These are phyloP conservation scores for Suillus occidentalis DNA, from an alignment of 768 basidiomycete species.

Conservation along the genomic window DNA sequence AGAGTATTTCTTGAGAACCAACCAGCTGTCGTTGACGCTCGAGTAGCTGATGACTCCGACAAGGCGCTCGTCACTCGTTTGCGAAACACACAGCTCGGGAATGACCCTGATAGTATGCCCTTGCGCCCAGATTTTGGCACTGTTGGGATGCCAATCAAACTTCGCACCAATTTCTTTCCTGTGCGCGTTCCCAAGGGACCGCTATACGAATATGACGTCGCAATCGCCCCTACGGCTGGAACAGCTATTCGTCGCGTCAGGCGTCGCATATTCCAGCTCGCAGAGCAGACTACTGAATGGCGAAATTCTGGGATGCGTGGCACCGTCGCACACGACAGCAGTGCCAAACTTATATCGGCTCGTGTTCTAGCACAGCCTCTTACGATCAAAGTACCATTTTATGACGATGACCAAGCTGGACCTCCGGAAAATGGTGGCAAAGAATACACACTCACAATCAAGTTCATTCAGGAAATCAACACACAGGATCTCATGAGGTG, in stretches of 20 bases:
- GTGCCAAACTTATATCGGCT: conserved; percentile 46
- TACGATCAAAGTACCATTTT: conserved; percentile 38
- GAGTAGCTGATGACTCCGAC: conserved; percentile 45
- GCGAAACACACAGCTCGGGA: conserved; percentile 23
- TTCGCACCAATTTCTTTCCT: conserved; percentile 56
- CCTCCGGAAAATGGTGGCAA: conserved; percentile 33
- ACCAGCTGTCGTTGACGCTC: conserved; percentile 52
- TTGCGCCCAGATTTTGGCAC: conserved; percentile 50
- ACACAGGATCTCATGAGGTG: conserved; percentile 42
- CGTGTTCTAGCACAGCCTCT: conserved; percentile 42
- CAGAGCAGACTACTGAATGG: conserved; percentile 45
- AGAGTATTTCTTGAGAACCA: conserved; percentile 42
- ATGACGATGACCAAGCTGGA: conserved; percentile 46
- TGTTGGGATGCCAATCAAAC: conserved; percentile 41
- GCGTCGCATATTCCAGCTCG: conserved; percentile 48
- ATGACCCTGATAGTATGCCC: conserved; percentile 37
- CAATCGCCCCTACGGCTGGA: conserved; percentile 36
- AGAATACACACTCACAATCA: conserved; percentile 45
- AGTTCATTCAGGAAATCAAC: conserved; percentile 44
- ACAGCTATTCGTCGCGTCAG: conserved; percentile 40
- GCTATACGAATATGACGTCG: conserved; percentile 48
- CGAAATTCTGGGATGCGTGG: conserved; percentile 38
- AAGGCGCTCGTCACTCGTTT: conserved; percentile 42
- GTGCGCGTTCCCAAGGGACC: conserved; percentile 46
- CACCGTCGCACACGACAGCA: conserved; percentile 47